Base-by-base conservation (phyloP, 2,329 filamentous ascomycete species). In the Monascus ruber region DNA sequence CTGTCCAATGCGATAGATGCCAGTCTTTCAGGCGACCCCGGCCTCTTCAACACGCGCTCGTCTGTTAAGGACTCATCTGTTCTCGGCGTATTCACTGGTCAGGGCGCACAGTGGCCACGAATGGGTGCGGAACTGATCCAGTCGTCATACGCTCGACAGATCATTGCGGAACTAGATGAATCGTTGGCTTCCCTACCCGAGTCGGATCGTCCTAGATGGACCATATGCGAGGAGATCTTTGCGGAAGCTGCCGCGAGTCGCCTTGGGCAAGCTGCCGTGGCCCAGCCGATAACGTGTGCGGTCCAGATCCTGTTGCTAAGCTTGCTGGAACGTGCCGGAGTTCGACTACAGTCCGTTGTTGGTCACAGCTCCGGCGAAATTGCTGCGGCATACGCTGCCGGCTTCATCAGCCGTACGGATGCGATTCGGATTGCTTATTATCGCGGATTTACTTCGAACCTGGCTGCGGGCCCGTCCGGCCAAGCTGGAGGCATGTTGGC, bases 341-440 rank as follows among this genome's bases (percentile, higher is more conserved):
- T 73, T 24, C 42, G 42, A 11, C 66, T 68, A 1, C 36, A 45
- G 0, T 56, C 56, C 5, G 67, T 71, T 1, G 53, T 63, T 9
- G 69, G 70, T 1, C 70, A 73, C 47, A 71, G 67, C 1, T 64
- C 58, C 36, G 70, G 70, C 25, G 70, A 73, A 42, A 71, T 72
- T 25, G 67, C 51, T 5, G 69, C 69, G 11, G 69, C 69, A 0
- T 72, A 66, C 42, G 66, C 70, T 3, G 54, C 66, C 3, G 64
- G 61, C 8, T 36, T 47, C 46, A 35, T 52, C 32, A 50, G 64
- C 59, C 69, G 10, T 68, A 67, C 1, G 56, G 66, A 64, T 9
- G 65, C 66, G 6, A 62, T 70, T 5, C 44, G 48, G 0, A 51
- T 61, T 11, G 63, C 66, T 1, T 70, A 66, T 45, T 63, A 60